phyloP scores from a whole-genome alignment of 2,329 filamentous ascomycete species.

The Aspergillus puulaauensis region DNA sequence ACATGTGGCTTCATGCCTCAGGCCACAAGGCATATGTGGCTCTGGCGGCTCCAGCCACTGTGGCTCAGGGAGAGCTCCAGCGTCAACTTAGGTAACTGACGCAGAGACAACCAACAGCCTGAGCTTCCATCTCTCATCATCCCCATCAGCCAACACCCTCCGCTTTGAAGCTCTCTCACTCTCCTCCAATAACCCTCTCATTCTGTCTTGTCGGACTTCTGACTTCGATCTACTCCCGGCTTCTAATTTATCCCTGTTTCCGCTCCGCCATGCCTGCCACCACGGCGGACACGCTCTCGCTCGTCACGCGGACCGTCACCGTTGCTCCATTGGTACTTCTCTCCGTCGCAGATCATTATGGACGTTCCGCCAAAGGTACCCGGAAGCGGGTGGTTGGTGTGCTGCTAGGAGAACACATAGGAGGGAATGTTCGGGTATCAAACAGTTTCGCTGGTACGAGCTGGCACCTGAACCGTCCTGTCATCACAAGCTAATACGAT shows the following conservation, averaged over 20 bases:
- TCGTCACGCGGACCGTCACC: conserved; percentile 92
- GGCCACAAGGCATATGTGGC: conserved; percentile 8
- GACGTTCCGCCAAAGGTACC: conserved; percentile 85
- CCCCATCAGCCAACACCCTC: conserved; percentile 7
- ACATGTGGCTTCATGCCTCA: conserved; percentile 13
- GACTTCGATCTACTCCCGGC: background rate
- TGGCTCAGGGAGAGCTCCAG: conserved; percentile 16
- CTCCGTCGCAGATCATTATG: conserved; percentile 97
- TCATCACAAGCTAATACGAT: conserved; percentile 1
- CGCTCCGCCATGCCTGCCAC: conserved; percentile 79
- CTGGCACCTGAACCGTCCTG: background rate
- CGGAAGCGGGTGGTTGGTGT: conserved; percentile 91
- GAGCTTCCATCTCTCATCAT: conserved; percentile 11
- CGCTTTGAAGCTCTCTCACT: background rate
- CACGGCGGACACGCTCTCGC: conserved; percentile 91
- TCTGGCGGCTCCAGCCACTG: conserved; percentile 7
- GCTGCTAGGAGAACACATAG: conserved; percentile 90
- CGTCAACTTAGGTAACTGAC: background rate
- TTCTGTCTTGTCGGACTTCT: background rate
- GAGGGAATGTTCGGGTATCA: conserved; percentile 92
- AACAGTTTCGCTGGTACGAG: conserved; percentile 94
- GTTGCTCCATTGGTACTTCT: conserved; percentile 97
- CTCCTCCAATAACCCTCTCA: background rate
- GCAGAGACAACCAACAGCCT: conserved; percentile 9
- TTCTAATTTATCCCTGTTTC: conserved; percentile 1